phyloP scores from a whole-genome alignment of 257 asterid species.

The Nicotiana paniculata region DNA sequence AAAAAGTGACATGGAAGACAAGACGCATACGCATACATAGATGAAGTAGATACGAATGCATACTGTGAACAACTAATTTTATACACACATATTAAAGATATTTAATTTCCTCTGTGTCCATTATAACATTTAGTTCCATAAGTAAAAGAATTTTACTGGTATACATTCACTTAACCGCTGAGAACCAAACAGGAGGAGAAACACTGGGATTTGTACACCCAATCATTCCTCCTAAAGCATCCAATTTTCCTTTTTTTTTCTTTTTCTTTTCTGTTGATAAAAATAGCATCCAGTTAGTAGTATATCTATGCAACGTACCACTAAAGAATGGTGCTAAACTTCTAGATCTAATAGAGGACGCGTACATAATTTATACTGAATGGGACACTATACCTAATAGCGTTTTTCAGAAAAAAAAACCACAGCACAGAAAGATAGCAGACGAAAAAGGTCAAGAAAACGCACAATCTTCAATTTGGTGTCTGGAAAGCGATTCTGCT shows the following conservation, averaged over 20 bases:
- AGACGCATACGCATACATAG: background rate
- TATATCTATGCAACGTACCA: background rate
- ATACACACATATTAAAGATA: background rate
- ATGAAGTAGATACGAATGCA: background rate
- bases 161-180: background rate
- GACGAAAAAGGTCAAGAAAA: constrained; percentile 4
- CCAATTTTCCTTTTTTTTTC: too few species aligned
- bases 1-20: background rate
- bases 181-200: background rate
- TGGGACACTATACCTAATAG: background rate
- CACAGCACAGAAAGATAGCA: background rate
- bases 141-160: background rate
- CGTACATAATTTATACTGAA: background rate
- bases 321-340: background rate
- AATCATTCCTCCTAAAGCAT: too few species aligned
- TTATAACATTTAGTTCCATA: background rate
- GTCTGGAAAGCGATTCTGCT: constrained; percentile 31
- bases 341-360: background rate
- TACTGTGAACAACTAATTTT: too few species aligned
- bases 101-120: background rate
- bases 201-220: background rate
- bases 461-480: constrained; percentile 57
- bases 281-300: background rate
- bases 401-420: too few species aligned
- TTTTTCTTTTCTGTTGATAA: background rate